phyloP scores from a whole-genome alignment of 2,329 filamentous ascomycete genomes.

The Xylaria sp. region DNA sequence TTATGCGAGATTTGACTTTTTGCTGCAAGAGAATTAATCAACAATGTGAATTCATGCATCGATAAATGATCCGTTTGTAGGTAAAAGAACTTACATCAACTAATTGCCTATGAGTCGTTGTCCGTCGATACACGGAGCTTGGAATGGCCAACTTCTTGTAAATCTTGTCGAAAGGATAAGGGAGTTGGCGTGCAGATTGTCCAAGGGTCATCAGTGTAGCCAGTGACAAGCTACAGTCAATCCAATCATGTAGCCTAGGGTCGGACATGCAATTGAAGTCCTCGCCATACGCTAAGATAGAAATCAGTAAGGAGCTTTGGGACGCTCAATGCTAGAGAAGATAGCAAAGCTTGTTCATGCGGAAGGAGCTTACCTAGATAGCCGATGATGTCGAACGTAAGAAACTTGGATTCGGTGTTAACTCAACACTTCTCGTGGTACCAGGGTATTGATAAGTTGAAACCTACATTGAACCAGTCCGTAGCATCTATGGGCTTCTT shows the following conservation, averaged over 20 bases:
- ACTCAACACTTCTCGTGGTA: not conserved
- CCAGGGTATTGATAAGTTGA: not conserved
- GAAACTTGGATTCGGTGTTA: not conserved
- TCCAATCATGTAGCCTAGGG: slow-evolving; percentile 1
- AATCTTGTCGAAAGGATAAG: not conserved
- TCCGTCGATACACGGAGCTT: not conserved
- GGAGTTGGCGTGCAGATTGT: slow-evolving; percentile 1
- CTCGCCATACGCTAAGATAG: not conserved
- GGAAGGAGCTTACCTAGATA: not conserved
- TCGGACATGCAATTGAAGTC: slow-evolving; percentile 1
- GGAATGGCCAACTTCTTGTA: slow-evolving; percentile 2
- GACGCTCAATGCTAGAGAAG: not conserved
- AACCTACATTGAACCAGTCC: slow-evolving; percentile 1
- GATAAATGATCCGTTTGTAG: not conserved
- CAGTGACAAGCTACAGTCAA: slow-evolving; percentile 1
- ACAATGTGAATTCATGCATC: not conserved
- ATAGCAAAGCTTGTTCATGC: not conserved
- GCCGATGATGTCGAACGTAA: slow-evolving; percentile 1
- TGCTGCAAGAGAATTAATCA: not conserved
- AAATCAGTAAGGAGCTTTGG: not conserved
- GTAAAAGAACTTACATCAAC: not conserved
- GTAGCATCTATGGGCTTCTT: not conserved
- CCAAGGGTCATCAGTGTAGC: not conserved
- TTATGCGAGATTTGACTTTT: not conserved
- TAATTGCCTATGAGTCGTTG: not conserved